A percentile compares a stretch with the other conserved stretches of the same genome.
Conservation (phyloP, 176 grass and related monocot species). For the Phyllostachys edulis region DNA sequence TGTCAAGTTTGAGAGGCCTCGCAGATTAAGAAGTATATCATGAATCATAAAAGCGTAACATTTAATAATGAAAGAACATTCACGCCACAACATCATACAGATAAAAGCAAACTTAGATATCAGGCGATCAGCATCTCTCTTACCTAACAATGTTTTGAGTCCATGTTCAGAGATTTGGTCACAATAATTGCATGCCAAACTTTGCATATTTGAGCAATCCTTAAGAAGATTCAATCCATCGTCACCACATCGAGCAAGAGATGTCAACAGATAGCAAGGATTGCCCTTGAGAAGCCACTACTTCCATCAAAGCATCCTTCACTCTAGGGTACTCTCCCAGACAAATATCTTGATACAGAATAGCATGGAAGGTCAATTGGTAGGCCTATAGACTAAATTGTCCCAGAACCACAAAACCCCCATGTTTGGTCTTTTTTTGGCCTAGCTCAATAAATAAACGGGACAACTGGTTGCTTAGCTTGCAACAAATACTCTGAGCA, state of each 20-base stretch:
- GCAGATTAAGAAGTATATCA: conserved; percentile 31
- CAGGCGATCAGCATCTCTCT: not conserved
- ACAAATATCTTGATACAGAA: conserved; percentile 36
- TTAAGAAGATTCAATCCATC: conserved; percentile 68
- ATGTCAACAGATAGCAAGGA: conserved; percentile 92
- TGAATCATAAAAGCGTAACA: not conserved
- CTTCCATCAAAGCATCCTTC: conserved; percentile 84
- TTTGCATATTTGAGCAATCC: conserved; percentile 72
- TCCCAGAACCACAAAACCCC: not conserved
- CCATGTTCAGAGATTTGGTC: conserved; percentile 80
- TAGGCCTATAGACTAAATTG: conserved; percentile 12
- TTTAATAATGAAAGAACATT: too few species aligned
- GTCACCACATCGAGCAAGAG: conserved; percentile 90
- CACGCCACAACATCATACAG: conserved; percentile 1
- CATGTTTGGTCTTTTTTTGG: conserved; percentile 23
- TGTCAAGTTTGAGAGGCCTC: conserved; percentile 84
- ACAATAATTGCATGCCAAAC: conserved; percentile 83
- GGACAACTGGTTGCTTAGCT: not conserved
- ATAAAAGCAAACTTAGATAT: conserved; percentile 32
- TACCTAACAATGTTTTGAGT: conserved; percentile 71
- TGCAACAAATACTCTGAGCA: not conserved
- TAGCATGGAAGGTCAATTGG: not conserved
- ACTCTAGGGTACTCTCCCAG: conserved; percentile 92
- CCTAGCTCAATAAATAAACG: not conserved
- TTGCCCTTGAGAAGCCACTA: conserved; percentile 79